Conservation (phyloP, 2,329 filamentous ascomycete genomes). For the Fusarium sp. region DNA sequence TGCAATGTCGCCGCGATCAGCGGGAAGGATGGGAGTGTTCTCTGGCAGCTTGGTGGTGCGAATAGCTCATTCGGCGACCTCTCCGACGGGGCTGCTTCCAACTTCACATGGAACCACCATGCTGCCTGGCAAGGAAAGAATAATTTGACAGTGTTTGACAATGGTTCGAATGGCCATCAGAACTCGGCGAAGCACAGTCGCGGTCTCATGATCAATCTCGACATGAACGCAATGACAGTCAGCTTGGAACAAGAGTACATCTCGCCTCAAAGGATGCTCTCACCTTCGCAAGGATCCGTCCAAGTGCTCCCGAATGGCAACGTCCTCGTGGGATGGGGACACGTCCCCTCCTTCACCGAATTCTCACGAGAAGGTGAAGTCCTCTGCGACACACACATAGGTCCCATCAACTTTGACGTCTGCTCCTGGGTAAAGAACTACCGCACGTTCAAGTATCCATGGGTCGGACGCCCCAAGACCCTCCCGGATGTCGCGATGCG, state of each 20-base stretch:
- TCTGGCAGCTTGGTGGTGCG: slow-evolving; percentile 66
- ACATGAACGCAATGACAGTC: slow-evolving; percentile 31
- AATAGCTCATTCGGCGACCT: slow-evolving; percentile 53
- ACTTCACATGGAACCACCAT: slow-evolving; percentile 65
- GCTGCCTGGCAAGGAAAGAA: slow-evolving; percentile 63
- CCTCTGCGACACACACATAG: slow-evolving; percentile 65
- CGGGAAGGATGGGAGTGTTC: slow-evolving; percentile 57
- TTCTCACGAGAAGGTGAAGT: slow-evolving; percentile 60
- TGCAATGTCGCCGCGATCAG: slow-evolving; percentile 61
- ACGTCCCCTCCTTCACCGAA: slow-evolving; percentile 60
- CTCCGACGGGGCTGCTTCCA: slow-evolving; percentile 47
- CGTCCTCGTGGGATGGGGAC: slow-evolving; percentile 69
- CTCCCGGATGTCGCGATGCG: slow-evolving; percentile 41
- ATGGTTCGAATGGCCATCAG: slow-evolving; percentile 41
- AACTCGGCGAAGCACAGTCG: slow-evolving; percentile 34
- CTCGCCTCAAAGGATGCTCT: slow-evolving; percentile 60
- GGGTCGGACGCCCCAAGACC: slow-evolving; percentile 59
- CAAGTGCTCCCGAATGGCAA: slow-evolving; percentile 67
- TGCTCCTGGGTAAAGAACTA: slow-evolving; percentile 62
- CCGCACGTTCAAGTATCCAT: slow-evolving; percentile 65
- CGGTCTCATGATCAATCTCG: slow-evolving; percentile 43
- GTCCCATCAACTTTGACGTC: slow-evolving; percentile 49
- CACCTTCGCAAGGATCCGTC: slow-evolving; percentile 53
- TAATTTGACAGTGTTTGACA: slow-evolving; percentile 59
- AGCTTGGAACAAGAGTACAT: slow-evolving; percentile 57